Evolutionary conservation across 257 asterid genomes (phyloP).

Genomic region (Penstemon newberryi): DNA sequence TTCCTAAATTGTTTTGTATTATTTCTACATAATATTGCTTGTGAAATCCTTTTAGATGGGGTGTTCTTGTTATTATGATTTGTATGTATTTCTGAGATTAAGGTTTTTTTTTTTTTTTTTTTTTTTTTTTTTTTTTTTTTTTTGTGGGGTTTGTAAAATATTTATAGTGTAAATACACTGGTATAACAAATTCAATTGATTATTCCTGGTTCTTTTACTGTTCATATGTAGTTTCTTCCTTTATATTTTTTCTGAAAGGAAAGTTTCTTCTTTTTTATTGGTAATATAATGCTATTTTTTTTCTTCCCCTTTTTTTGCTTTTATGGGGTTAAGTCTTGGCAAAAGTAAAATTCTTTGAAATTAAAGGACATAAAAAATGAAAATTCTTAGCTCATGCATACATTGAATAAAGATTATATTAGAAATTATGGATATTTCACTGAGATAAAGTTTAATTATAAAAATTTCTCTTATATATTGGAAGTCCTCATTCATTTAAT

Average conservation of each 20-base stretch:
- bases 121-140: not conserved
- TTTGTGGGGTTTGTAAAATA: not conserved
- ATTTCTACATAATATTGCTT: conserved; percentile 5
- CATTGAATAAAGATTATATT: too few relatives aligned
- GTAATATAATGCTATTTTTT: too few relatives aligned
- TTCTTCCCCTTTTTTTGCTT: too few relatives aligned
- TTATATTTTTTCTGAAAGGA: not conserved
- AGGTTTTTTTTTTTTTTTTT: not conserved
- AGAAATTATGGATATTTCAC: too few relatives aligned
- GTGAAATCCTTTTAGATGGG: conserved; percentile 9
- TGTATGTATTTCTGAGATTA: not conserved
- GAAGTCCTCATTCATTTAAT: too few relatives aligned
- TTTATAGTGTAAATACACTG: conserved; percentile 29
- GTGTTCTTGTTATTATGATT: not conserved
- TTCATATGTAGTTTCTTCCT: not conserved
- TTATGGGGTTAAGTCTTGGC: too few relatives aligned
- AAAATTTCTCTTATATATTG: too few relatives aligned
- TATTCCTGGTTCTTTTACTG: not conserved
- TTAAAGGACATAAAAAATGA: too few relatives aligned
- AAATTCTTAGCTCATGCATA: too few relatives aligned
- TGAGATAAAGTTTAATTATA: too few relatives aligned
- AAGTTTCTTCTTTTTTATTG: too few relatives aligned
- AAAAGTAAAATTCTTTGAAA: too few relatives aligned
- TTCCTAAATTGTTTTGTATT: not conserved
- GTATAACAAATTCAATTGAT: conserved; percentile 19